These are phyloP conservation scores for Mycena haematopus DNA, from an alignment of 768 basidiomycete species.

Conservation along the genomic window DNA sequence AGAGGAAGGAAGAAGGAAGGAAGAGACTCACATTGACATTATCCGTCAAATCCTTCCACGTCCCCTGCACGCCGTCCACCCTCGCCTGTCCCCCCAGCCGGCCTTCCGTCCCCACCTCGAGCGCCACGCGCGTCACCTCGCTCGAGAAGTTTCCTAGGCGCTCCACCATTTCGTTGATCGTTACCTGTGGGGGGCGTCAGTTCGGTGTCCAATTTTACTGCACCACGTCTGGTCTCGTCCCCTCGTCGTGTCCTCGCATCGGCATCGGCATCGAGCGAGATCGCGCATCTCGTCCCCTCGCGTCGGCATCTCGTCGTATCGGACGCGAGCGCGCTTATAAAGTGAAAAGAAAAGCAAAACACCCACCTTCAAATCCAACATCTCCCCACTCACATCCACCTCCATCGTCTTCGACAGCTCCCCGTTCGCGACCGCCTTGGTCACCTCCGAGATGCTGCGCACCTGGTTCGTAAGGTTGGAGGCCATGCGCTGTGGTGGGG, in stretches of 20 bases:
- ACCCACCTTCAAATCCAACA: conserved; percentile 25
- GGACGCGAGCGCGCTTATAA: no score
- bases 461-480: conserved; percentile 41
- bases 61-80: conserved; percentile 29
- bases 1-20: no score
- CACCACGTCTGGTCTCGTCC: no score
- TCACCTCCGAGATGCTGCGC: conserved; percentile 28
- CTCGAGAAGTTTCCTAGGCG: conserved; percentile 24
- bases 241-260: no score
- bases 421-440: conserved; percentile 29
- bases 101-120: conserved; percentile 30
- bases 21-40: conserved; percentile 39
- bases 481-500: conserved; percentile 77
- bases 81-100: conserved; percentile 27
- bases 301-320: no score
- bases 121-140: conserved; percentile 29
- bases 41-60: conserved; percentile 30
- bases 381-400: conserved; percentile 29
- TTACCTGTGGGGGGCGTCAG: neutral
- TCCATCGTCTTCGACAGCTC: conserved; percentile 26
- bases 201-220: no score
- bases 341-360: no score
- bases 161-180: conserved; percentile 29
- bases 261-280: no score
- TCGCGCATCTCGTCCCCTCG: no score